Conservation (phyloP, 495 filamentous ascomycete species). For the Penicillium samsonianum region DNA sequence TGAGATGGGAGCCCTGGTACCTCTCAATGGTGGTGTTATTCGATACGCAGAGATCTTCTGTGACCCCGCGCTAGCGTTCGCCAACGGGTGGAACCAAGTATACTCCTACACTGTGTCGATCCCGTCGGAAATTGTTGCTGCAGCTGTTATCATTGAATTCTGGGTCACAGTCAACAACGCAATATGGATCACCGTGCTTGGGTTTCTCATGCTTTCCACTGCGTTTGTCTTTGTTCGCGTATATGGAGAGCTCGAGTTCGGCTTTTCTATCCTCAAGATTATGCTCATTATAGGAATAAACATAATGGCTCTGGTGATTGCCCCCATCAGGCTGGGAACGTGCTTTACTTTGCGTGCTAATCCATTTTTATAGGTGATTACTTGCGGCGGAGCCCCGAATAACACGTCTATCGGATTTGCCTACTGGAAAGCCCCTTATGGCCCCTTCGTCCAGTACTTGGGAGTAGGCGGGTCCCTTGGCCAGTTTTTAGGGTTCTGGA, state of each 20-base stretch:
- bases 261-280: slow-evolving; percentile 47
- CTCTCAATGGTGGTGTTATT: slow-evolving; percentile 32
- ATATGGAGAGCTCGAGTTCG: slow-evolving; percentile 51
- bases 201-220: slow-evolving; percentile 46
- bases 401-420: slow-evolving; percentile 24
- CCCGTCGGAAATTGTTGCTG: slow-evolving; percentile 43
- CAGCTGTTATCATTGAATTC: slow-evolving; percentile 52
- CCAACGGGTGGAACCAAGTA: slow-evolving; percentile 33
- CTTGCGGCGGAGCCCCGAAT: slow-evolving; percentile 27
- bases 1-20: slow-evolving; percentile 31
- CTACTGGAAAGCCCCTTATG: slow-evolving; percentile 27
- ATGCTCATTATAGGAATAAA: slow-evolving; percentile 50
- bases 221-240: slow-evolving; percentile 45
- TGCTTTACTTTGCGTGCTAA: neutral
- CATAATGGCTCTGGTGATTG: slow-evolving; percentile 43
- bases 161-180: slow-evolving; percentile 41
- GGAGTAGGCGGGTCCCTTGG: slow-evolving; percentile 21
- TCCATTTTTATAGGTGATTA: slow-evolving; percentile 33
- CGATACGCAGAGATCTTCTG: slow-evolving; percentile 29
- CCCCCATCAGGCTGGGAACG: neutral
- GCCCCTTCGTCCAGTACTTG: slow-evolving; percentile 28
- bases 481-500: slow-evolving; percentile 53
- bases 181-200: slow-evolving; percentile 48
- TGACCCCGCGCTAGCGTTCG: slow-evolving; percentile 34
- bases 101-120: slow-evolving; percentile 35